These are phyloP conservation scores for Trichoderma gracile DNA, from an alignment of 2,329 filamentous ascomycete species.

Conservation along the genomic window DNA sequence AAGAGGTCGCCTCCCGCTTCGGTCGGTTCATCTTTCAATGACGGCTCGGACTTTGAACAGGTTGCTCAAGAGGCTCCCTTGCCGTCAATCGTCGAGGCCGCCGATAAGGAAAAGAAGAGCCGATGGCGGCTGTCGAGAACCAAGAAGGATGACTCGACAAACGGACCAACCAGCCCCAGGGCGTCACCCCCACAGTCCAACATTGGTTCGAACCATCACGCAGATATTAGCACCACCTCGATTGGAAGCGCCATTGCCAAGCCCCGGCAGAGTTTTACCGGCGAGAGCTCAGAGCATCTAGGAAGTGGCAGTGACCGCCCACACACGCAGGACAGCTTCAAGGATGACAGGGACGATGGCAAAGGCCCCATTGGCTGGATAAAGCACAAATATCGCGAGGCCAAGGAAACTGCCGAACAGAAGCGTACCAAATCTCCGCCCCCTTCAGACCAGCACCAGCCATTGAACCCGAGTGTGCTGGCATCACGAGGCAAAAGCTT, in stretches of 20 bases:
- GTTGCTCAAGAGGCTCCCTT: slow-evolving; percentile 56
- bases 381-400: slow-evolving; percentile 60
- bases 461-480: slow-evolving; percentile 36
- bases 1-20: slow-evolving; percentile 75
- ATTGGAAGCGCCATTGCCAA: slow-evolving; percentile 61
- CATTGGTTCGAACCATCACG: slow-evolving; percentile 63
- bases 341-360: slow-evolving; percentile 53
- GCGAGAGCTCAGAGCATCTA: slow-evolving; percentile 52
- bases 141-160: slow-evolving; percentile 56
- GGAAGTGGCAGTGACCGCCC: slow-evolving; percentile 43
- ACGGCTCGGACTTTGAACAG: slow-evolving; percentile 78
- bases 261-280: slow-evolving; percentile 52
- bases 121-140: slow-evolving; percentile 71
- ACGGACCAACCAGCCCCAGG: slow-evolving; percentile 39
- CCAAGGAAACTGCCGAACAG: slow-evolving; percentile 57
- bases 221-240: slow-evolving; percentile 67
- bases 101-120: slow-evolving; percentile 67
- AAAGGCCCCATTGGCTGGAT: slow-evolving; percentile 60
- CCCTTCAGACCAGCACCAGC: slow-evolving; percentile 36
- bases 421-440: slow-evolving; percentile 60
- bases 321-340: slow-evolving; percentile 41
- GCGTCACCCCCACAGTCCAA: slow-evolving; percentile 48
- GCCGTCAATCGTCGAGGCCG: slow-evolving; percentile 33
- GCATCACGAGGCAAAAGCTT: slow-evolving; percentile 49
- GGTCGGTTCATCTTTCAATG: slow-evolving; percentile 74